phyloP scores from a whole-genome alignment of 108 stramenopile species.

The Seminavis robusta region DNA sequence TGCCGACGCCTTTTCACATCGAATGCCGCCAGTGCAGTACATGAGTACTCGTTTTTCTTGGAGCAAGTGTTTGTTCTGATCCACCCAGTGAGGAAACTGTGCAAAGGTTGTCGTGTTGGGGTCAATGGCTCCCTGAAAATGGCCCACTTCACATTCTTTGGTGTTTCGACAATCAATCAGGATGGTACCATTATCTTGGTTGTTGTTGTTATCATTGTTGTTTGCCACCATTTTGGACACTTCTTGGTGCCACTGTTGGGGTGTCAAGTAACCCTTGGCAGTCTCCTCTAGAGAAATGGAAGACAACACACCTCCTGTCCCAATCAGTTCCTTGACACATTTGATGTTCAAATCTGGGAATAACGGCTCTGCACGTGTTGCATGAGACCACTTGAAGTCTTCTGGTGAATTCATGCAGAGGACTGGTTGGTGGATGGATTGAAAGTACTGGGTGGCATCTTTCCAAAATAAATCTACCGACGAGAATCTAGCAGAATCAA shows the following conservation, averaged over 20 bases:
- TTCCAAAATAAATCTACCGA: constrained; percentile 36
- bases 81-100: constrained; percentile 60
- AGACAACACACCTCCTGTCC: constrained; percentile 66
- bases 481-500: background rate
- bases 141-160: constrained; percentile 78
- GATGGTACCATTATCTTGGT: constrained; percentile 42
- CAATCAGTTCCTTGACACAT: constrained; percentile 76
- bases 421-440: background rate
- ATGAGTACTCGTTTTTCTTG: constrained; percentile 63
- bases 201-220: constrained; percentile 1
- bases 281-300: constrained; percentile 59
- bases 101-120: constrained; percentile 48
- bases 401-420: constrained; percentile 25
- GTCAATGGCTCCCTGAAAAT: constrained; percentile 44
- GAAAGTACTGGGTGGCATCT: constrained; percentile 42
- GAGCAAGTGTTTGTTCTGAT: constrained; percentile 25
- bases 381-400: constrained; percentile 73
- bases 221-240: constrained; percentile 22
- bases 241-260: constrained; percentile 72
- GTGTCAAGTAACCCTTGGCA: constrained; percentile 70
- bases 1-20: constrained; percentile 91
- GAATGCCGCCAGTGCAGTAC: constrained; percentile 94
- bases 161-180: constrained; percentile 81
- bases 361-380: constrained; percentile 1
- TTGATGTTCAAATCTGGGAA: constrained; percentile 86